Base-by-base conservation (phyloP, 805 yeast genomes). In the Wickerhamomyces strasburgensis region DNA sequence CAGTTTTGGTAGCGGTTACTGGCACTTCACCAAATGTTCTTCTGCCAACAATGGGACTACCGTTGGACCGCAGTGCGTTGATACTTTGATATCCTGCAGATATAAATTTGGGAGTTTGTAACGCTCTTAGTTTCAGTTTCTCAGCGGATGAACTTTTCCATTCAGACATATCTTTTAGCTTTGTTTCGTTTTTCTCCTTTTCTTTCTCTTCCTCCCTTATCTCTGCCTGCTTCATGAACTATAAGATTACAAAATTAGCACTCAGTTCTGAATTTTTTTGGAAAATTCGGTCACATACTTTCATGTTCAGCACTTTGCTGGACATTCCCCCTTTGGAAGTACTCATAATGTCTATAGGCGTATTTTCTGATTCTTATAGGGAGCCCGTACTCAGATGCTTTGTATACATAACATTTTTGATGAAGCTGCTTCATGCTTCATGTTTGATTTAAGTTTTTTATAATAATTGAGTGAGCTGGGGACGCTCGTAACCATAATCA, bases 261-360 rank as follows among this genome's bases (percentile, higher is more conserved):
- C 9, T 3, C 14, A 19, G 24, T 26, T 13, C 9, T n/a, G 10
- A 9, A 14, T 10, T 21, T 11, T 11, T n/a, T 25, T 15, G 13
- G 6, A 37, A 5, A 4, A 14, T 9, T 6, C 3, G 3, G n/a
- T 2, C 3, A 29, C 48, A 6, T 23, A 47, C 51, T 21, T 49
- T 86, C 96, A 86, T 86, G 72, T 80, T 82, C 78, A 81, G 66
- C 50, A 86, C 84, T 51, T 87, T 72, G 50, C 75, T 74, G 19
- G 93, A 82, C 39, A 78, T 44, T 6, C 45, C 44, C 18, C 41
- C 43, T 18, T 35, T 41, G n/a, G 30, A 34, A 18, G 37, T 31
- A 44, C 40, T 40, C 26, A 21, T 21, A 8, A 11, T 21, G n/a
- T 21, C 25, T 11, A 21, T 7, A 21, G 11, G 25, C 11, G 11